phyloP scores from a whole-genome alignment of 2,329 filamentous ascomycete genomes.

The Sphaerostilbella broomeana region DNA sequence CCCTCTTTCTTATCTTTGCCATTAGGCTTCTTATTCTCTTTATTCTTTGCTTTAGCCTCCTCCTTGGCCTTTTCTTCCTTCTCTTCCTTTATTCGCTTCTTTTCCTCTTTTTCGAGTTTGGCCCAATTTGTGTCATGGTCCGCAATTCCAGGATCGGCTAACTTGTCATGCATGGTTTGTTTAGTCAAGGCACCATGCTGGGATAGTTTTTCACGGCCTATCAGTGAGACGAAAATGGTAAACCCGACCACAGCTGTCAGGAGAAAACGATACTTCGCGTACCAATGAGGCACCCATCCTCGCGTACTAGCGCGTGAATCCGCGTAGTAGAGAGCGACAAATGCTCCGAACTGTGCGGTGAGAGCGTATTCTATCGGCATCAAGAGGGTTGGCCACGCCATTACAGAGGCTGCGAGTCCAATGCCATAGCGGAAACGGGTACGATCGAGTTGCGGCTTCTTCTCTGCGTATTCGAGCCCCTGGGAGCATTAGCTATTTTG shows the following conservation, averaged over 20 bases:
- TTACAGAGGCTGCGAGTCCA: slow-evolving; percentile 68
- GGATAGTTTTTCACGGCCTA: slow-evolving; percentile 73
- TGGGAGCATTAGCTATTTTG: slow-evolving; percentile 12
- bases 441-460: slow-evolving; percentile 51
- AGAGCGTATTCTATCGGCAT: slow-evolving; percentile 80
- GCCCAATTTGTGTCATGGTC: slow-evolving; percentile 39
- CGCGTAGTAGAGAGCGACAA: slow-evolving; percentile 78
- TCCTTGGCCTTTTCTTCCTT: slow-evolving; percentile 33
- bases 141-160: slow-evolving; percentile 29
- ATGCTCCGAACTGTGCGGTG: slow-evolving; percentile 78
- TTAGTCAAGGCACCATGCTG: slow-evolving; percentile 24
- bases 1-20: slow-evolving; percentile 20
- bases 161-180: slow-evolving; percentile 31
- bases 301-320: slow-evolving; percentile 65
- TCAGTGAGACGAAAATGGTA: slow-evolving; percentile 71
- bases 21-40: slow-evolving; percentile 23
- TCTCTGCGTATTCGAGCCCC: slow-evolving; percentile 76
- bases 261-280: slow-evolving; percentile 82
- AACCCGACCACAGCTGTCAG: slow-evolving; percentile 83
- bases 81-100: slow-evolving; percentile 29
- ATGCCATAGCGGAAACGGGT: slow-evolving; percentile 78
- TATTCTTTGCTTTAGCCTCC: slow-evolving; percentile 27
- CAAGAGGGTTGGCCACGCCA: slow-evolving; percentile 86
- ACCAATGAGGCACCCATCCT: slow-evolving; percentile 82
- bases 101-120: slow-evolving; percentile 38